A percentile compares a stretch with the other conserved stretches of the same genome.
These are phyloP conservation scores for Dothidotthia symphoricarpi DNA, from an alignment of 2,329 filamentous ascomycete genomes.

Conservation along the genomic window DNA sequence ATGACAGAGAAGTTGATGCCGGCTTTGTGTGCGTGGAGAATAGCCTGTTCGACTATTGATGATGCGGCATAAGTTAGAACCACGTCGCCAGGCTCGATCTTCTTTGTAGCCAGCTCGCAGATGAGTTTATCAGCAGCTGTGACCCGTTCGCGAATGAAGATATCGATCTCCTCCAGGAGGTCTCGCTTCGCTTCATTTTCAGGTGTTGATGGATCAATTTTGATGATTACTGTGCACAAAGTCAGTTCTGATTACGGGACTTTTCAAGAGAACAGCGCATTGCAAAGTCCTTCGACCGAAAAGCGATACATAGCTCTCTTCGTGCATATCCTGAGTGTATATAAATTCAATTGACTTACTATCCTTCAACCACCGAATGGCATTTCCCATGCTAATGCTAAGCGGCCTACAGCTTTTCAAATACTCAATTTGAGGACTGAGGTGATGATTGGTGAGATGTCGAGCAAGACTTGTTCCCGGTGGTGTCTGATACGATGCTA, in stretches of 20 bases:
- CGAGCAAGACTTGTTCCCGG: conserved; percentile 79
- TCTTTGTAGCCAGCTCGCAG: conserved; percentile 68
- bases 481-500: conserved; percentile 89
- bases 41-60: conserved; percentile 78
- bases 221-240: conserved; percentile 65
- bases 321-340: no score
- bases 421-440: conserved; percentile 94
- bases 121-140: conserved; percentile 85
- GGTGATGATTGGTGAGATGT: conserved; percentile 85
- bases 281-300: not conserved
- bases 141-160: conserved; percentile 86
- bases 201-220: conserved; percentile 80
- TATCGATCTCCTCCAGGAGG: conserved; percentile 78
- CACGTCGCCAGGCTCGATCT: conserved; percentile 76
- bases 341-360: conserved; percentile 12
- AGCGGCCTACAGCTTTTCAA: conserved; percentile 91
- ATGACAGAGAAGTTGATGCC: conserved; percentile 81
- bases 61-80: conserved; percentile 86
- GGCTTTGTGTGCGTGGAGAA: conserved; percentile 66
- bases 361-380: conserved; percentile 90
- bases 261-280: not conserved
- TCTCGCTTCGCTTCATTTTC: conserved; percentile 79
- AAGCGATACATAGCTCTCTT: not conserved
- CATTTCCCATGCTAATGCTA: conserved; percentile 95
- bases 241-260: conserved; percentile 2